Conservation (phyloP, 129 eudicot genomes). For the Flaveria brownii region DNA sequence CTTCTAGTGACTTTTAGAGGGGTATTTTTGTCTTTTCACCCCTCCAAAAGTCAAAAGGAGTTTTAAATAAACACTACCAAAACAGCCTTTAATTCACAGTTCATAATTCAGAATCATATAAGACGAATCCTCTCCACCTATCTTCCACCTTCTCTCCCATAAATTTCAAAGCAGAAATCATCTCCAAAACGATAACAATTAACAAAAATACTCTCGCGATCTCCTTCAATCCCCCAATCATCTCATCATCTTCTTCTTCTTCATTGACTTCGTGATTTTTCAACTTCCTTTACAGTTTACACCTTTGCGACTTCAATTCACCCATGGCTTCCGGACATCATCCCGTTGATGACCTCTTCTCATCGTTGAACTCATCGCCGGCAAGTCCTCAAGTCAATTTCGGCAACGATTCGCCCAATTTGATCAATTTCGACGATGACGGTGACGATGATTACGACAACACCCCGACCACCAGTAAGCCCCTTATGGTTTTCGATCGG, state of each 20-base stretch:
- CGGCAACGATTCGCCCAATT: conserved; percentile 27
- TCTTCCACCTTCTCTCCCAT: conserved; percentile 33
- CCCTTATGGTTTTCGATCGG: conserved; percentile 71
- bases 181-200: conserved; percentile 33
- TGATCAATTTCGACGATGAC: conserved; percentile 37
- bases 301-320: conserved; percentile 2
- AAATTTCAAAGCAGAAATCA: conserved; percentile 11
- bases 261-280: neutral
- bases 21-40: too few species aligned
- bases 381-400: conserved; percentile 26
- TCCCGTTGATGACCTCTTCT: conserved; percentile 37
- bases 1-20: too few species aligned
- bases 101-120: conserved; percentile 5
- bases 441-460: conserved; percentile 17
- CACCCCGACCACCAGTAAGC: conserved; percentile 24
- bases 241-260: neutral
- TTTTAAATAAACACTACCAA: too few species aligned
- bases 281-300: neutral
- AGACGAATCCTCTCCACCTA: conserved; percentile 24
- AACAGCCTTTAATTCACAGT: too few species aligned
- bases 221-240: conserved; percentile 13
- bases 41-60: too few species aligned
- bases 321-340: conserved; percentile 30
- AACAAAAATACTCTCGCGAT: neutral
- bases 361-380: conserved; percentile 42